Percentiles rank a stretch among this genome's conserved stretches.
phyloP scores from a whole-genome alignment of 2,329 filamentous ascomycete species.

The Camillea tinctor region DNA sequence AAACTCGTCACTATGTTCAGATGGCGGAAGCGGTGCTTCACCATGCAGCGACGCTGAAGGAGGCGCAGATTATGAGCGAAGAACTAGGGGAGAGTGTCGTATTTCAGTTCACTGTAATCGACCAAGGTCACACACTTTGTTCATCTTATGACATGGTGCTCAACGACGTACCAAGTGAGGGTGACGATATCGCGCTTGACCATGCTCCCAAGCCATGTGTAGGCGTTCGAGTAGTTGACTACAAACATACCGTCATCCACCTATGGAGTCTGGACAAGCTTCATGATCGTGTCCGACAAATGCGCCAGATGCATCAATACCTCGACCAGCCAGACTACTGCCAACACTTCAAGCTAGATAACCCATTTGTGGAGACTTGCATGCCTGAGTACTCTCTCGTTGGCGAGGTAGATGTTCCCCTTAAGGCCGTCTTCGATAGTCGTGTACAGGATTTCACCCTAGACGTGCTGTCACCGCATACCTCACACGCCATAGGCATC shows the following conservation, averaged over 20 bases:
- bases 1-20: constrained; percentile 78
- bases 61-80: constrained; percentile 97
- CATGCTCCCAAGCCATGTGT: constrained; percentile 85
- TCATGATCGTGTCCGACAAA: constrained; percentile 79
- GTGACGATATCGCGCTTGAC: constrained; percentile 77
- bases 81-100: constrained; percentile 89
- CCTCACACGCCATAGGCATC: constrained; percentile 84
- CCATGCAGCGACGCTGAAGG: constrained; percentile 83
- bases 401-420: constrained; percentile 87
- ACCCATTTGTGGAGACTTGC: constrained; percentile 87
- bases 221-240: constrained; percentile 86
- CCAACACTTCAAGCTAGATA: constrained; percentile 87
- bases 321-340: constrained; percentile 93
- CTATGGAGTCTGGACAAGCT: constrained; percentile 95
- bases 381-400: constrained; percentile 91
- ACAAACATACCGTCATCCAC: constrained; percentile 79
- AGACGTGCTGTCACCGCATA: constrained; percentile 90
- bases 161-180: constrained; percentile 84
- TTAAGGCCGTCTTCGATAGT: constrained; percentile 90
- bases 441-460: constrained; percentile 91
- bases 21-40: constrained; percentile 93
- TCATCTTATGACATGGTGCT: constrained; percentile 97
- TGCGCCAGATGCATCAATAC: constrained; percentile 97
- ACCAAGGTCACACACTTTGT: constrained; percentile 81
- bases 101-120: constrained; percentile 92